Evolutionary conservation across 805 yeast genomes (phyloP), one percentile per base, ranked within the genome.

Genomic region (Wickerhamiella spandovensis): DNA sequence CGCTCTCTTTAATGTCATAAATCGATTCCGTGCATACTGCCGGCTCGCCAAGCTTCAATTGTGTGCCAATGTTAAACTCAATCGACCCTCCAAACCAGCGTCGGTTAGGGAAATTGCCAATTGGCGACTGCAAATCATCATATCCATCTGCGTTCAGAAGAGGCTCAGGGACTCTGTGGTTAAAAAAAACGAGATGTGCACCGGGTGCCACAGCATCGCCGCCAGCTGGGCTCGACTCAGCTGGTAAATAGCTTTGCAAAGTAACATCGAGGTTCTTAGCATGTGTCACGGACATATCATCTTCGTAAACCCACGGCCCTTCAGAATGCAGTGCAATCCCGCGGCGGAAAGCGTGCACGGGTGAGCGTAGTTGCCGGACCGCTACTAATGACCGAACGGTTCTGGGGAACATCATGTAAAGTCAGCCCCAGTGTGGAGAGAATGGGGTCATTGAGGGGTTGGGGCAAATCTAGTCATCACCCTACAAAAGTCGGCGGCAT

Each of bases 31-130:
- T 57, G 57, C 92, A 82, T 0, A 53, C 51, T 6, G 78, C 63
- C 2, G 56, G 59, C 22, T 64, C 67, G 5, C 73, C 74, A 43
- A 69, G 67, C 18, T 25, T 47, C 10, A 76, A 51, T 1, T 68
- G 64, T 24, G 67, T 59, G 44, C 56, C 51, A 1, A 54, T 53
- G 35, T 62, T 53, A 54, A 73, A 76, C 22, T 65, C 62, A 32
- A 88, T 67, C 21, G 71, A 64, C 2, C 96, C 96, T 30, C 81
- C 77, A 0, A 75, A 79, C 96, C 96, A 88, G 77, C 89, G 73
- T 22, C 96, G 69, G 53, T 64, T 66, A 58, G 74, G 82, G 20
- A 66, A 65, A 28, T 63, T 57, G 0, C 64, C 58, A 9, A 24
- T 43, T 0, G 94, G 95, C 0, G 88, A 78, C 60, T 84, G 92